These are phyloP conservation scores for Pythium plurisporium DNA, from an alignment of 352 stramenopile genomes.

Conservation along the genomic window DNA sequence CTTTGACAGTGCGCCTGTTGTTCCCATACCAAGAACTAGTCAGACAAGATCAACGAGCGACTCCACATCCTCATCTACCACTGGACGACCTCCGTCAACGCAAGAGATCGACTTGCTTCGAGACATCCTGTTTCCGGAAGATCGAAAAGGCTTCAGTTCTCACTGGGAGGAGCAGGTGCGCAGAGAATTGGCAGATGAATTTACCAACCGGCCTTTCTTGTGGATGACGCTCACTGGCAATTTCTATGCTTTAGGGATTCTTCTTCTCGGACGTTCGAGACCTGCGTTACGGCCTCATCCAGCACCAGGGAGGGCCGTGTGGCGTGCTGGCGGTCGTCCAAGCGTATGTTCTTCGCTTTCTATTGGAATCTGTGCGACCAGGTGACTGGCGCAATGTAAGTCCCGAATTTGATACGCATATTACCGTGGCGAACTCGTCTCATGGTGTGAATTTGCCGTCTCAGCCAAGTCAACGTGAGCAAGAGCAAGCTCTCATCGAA, in stretches of 20 bases:
- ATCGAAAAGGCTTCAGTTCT: constrained; percentile 51
- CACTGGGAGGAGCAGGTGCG: constrained; percentile 60
- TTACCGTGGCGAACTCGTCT: too few relatives aligned
- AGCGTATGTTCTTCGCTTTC: constrained; percentile 83
- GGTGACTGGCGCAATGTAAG: constrained; percentile 65
- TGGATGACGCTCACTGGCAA: background rate
- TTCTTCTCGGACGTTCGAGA: constrained; percentile 44
- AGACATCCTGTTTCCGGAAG: constrained; percentile 49
- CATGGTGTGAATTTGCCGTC: too few relatives aligned
- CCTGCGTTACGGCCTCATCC: constrained; percentile 88
- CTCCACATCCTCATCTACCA: background rate
- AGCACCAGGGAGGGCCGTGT: constrained; percentile 92
- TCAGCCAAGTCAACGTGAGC: constrained; percentile 35
- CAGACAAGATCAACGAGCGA: background rate
- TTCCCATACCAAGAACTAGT: background rate
- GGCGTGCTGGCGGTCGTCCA: constrained; percentile 93
- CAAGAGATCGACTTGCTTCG: constrained; percentile 49
- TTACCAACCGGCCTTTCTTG: background rate
- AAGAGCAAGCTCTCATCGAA: constrained; percentile 40
- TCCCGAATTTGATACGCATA: too few relatives aligned
- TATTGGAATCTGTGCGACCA: constrained; percentile 35
- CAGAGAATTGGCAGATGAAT: background rate
- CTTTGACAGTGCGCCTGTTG: constrained; percentile 18
- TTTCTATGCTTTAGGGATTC: constrained; percentile 42
- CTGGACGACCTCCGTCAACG: constrained; percentile 22